Conservation (phyloP, 371 early-diverging fungal species). For the Chytridium lagenaria region DNA sequence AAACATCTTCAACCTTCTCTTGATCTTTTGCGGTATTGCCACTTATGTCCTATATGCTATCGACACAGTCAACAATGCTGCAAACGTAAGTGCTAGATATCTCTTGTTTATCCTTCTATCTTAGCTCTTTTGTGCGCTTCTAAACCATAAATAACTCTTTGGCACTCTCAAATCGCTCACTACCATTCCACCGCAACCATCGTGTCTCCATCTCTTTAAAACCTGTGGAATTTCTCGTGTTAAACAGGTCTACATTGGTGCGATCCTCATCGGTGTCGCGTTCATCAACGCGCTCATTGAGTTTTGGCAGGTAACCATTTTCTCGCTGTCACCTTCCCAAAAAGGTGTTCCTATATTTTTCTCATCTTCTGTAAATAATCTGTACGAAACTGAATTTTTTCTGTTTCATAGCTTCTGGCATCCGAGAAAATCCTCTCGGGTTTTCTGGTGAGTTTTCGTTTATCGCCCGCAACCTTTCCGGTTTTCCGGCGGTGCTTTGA, state of each 20-base stretch:
- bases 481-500: too few relatives aligned
- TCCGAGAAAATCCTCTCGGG: conserved; percentile 6
- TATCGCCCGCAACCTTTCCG: too few relatives aligned
- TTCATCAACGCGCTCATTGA: conserved; percentile 91
- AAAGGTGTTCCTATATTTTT: neutral
- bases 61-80: conserved; percentile 69
- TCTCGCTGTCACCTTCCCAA: conserved; percentile 40
- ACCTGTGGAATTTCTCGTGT: conserved; percentile 15
- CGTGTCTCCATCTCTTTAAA: too few relatives aligned
- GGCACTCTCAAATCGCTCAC: too few relatives aligned
- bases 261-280: conserved; percentile 85
- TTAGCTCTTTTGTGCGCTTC: neutral
- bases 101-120: conserved; percentile 1
- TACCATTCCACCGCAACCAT: too few relatives aligned
- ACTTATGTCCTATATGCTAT: conserved; percentile 78
- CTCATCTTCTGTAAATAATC: too few relatives aligned
- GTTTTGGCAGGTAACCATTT: conserved; percentile 93
- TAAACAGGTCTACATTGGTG: conserved; percentile 83
- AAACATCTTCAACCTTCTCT: conserved; percentile 84
- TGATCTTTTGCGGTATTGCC: conserved; percentile 82
- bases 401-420: conserved; percentile 11
- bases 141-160: too few relatives aligned
- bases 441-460: conserved; percentile 1
- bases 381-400: too few relatives aligned
- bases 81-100: conserved; percentile 63